phyloP scores from a whole-genome alignment of 2,329 filamentous ascomycete species.

The Juglanconis juglandina region DNA sequence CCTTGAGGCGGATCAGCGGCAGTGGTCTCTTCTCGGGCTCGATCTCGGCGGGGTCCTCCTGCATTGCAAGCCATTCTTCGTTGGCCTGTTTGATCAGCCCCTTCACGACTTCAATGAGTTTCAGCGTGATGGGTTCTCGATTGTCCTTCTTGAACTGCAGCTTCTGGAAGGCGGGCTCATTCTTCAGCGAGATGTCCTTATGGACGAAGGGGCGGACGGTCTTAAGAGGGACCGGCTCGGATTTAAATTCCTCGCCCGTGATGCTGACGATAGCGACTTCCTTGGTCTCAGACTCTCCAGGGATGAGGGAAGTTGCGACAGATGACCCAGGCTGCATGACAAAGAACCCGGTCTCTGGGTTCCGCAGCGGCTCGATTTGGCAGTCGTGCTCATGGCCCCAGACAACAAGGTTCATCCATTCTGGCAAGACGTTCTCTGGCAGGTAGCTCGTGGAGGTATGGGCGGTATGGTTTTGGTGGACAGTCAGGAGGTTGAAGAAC shows the following conservation, averaged over 20 bases:
- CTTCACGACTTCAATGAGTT: conserved; percentile 74
- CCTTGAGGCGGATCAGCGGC: conserved; percentile 82
- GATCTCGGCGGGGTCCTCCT: conserved; percentile 58
- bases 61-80: conserved; percentile 74
- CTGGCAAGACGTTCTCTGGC: conserved; percentile 86
- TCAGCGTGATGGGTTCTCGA: conserved; percentile 71
- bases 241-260: conserved; percentile 75
- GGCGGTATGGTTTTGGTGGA: conserved; percentile 94
- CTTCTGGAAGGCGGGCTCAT: conserved; percentile 72
- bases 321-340: conserved; percentile 98
- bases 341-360: conserved; percentile 84
- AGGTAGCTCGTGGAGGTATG: conserved; percentile 92
- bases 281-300: conserved; percentile 86
- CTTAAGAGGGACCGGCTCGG: conserved; percentile 79
- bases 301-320: conserved; percentile 85
- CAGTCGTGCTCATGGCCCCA: conserved; percentile 98
- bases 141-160: conserved; percentile 82
- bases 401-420: conserved; percentile 85
- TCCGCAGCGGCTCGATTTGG: conserved; percentile 76
- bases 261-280: conserved; percentile 84
- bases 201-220: conserved; percentile 89
- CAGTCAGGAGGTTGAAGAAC: conserved; percentile 94
- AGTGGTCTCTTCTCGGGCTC: conserved; percentile 64
- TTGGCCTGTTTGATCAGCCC: conserved; percentile 85
- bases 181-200: conserved; percentile 71